Evolutionary conservation across 306 rosid genomes (phyloP), one percentile per base, ranked within the genome.

Genomic region (Hippophae tibetana): DNA sequence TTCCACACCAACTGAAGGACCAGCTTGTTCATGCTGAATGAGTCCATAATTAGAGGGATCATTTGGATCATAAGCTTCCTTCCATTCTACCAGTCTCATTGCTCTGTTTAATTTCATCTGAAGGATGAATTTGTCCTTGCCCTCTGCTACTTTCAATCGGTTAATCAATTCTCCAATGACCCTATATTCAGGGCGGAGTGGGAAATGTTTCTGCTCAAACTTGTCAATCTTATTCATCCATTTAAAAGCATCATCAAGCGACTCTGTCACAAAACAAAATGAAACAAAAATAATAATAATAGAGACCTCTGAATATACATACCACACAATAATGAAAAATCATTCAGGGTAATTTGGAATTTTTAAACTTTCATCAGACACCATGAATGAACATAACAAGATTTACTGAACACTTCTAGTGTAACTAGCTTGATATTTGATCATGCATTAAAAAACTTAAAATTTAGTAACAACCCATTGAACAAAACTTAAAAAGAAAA

Each of bases 81-180:
- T 85, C 96, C 96, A 85, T 57, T 78, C 78, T 70, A 88, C 85
- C 81, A 87, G 56, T 68, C 96, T 80, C 85, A 76, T 63, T 13
- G 93, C 95, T 74, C 98, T 87, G 61, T 87, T 92, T 14, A 92
- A 75, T 64, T 92, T 92, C 9, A 81, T 81, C 52, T 92, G 87
- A 61, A 92, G 73, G 73, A 92, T 54, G 62, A 92, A 92, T 61
- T 69, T 87, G 43, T 87, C 95, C 76, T 83, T 92, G 56, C 82
- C 78, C 63, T 81, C 89, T 0, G 93, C 95, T 18, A 76, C 81
- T 76, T 87, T 92, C 48, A 92, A 76, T 6, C 79, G 83, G 65
- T 90, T 85, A 83, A 81, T 71, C 69, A 90, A 73, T 77, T 90
- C 98, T 52, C 96, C 96, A 43, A 87, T 87, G 52, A 90, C 98